These are phyloP conservation scores for Lactarius deliciosus DNA, from an alignment of 768 basidiomycete species.

Conservation along the genomic window DNA sequence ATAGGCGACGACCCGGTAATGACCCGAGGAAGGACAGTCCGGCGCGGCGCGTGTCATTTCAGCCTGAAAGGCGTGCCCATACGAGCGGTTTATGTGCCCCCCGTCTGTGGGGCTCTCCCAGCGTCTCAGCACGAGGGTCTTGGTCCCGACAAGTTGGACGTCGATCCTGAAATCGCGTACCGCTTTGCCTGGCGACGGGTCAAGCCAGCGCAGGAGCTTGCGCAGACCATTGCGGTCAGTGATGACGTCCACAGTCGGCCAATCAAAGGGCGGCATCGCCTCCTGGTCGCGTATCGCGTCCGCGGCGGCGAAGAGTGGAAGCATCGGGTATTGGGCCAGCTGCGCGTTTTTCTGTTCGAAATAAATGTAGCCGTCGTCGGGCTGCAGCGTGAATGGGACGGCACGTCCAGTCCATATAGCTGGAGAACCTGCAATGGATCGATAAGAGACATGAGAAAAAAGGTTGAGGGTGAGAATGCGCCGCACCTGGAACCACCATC, in stretches of 20 bases:
- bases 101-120: conserved; percentile 47
- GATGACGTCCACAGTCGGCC: conserved; percentile 45
- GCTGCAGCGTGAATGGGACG: conserved; percentile 52
- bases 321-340: conserved; percentile 40
- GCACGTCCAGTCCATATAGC: conserved; percentile 52
- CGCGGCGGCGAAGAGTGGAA: conserved; percentile 62
- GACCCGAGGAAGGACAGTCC: conserved; percentile 54
- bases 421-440: conserved; percentile 50
- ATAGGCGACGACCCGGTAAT: conserved; percentile 63
- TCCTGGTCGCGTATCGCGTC: conserved; percentile 39
- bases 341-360: conserved; percentile 60
- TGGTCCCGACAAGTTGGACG: conserved; percentile 55
- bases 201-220: conserved; percentile 61
- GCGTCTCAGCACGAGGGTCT: conserved; percentile 61
- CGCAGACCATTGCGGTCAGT: conserved; percentile 67
- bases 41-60: conserved; percentile 47
- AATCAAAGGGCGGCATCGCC: conserved; percentile 33
- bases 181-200: conserved; percentile 31
- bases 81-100: conserved; percentile 39
- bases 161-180: conserved; percentile 66
- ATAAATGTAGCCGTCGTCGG: conserved; percentile 51
- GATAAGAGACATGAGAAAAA: too few species aligned
- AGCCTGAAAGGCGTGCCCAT: conserved; percentile 62
- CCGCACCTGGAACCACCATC: conserved; percentile 37
- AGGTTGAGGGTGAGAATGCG: not conserved